Conservation (phyloP, 441 rosid species). For the Daphne laureola region DNA sequence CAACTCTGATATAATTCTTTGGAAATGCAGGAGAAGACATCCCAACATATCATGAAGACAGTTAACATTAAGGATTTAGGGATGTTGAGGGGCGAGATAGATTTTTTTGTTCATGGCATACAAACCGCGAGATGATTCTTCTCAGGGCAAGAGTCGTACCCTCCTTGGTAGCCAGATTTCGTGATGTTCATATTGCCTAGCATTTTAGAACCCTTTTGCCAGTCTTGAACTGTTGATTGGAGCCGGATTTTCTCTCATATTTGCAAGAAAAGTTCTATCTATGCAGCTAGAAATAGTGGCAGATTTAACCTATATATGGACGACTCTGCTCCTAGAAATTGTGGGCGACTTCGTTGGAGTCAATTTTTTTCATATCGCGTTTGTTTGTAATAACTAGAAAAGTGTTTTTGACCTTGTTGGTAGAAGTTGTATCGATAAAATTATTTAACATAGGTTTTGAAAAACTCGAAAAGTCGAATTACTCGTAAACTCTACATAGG, state of each 20-base stretch:
- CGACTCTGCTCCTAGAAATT: no score
- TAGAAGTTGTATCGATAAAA: no score
- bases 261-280: no score
- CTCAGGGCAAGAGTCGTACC: slow-evolving; percentile 17
- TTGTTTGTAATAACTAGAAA: accelerated
- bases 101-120: slow-evolving; percentile 26
- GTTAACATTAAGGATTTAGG: slow-evolving; percentile 21
- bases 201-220: slow-evolving; percentile 16
- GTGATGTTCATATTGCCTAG: slow-evolving; percentile 18
- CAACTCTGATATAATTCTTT: neutral
- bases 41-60: slow-evolving; percentile 42
- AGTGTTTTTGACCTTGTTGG: no score
- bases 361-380: no score
- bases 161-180: slow-evolving; percentile 18
- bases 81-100: slow-evolving; percentile 21
- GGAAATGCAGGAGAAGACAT: slow-evolving; percentile 78
- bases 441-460: no score
- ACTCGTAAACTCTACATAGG: no score
- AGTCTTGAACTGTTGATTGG: slow-evolving; percentile 23
- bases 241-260: slow-evolving; percentile 13
- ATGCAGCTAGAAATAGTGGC: no score
- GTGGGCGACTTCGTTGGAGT: no score
- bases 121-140: slow-evolving; percentile 15
- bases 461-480: no score
- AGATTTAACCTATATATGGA: no score